These are phyloP conservation scores for Aspergillus fischeri DNA, from an alignment of 2,329 filamentous ascomycete genomes.

Conservation along the genomic window DNA sequence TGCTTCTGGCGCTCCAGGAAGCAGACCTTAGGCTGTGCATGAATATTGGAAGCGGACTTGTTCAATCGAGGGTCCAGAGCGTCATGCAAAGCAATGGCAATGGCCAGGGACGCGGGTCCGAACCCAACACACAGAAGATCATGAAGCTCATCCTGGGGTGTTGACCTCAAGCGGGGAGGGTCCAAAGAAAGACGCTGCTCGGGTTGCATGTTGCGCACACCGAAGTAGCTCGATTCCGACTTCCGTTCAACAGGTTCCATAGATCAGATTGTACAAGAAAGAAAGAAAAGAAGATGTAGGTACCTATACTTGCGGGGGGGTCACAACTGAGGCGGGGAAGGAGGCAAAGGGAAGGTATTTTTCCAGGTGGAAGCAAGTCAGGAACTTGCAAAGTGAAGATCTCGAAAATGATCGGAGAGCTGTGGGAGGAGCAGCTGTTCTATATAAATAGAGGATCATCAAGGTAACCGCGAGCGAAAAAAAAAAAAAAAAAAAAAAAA, in stretches of 20 bases:
- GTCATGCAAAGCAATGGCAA: slow-evolving; percentile 86
- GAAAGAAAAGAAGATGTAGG: background rate
- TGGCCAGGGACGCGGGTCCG: slow-evolving; percentile 82
- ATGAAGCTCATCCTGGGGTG: slow-evolving; percentile 61
- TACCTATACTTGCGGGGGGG: background rate
- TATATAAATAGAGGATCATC: background rate
- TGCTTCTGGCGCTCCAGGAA: slow-evolving; percentile 81
- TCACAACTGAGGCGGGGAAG: slow-evolving; percentile 8
- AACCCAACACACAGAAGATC: slow-evolving; percentile 91
- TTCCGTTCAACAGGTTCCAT: slow-evolving; percentile 21
- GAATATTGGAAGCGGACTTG: slow-evolving; percentile 35
- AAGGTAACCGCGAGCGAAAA: background rate
- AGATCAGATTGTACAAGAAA: slow-evolving; percentile 5
- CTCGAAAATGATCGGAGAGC: background rate
- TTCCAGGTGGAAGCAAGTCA: slow-evolving; percentile 2
- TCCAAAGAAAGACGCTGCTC: slow-evolving; percentile 15
- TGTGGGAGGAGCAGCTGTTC: background rate
- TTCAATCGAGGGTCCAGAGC: slow-evolving; percentile 51
- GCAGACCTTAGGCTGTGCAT: slow-evolving; percentile 62
- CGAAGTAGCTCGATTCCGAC: slow-evolving; percentile 24
- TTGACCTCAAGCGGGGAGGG: slow-evolving; percentile 49
- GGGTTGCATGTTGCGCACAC: slow-evolving; percentile 20
- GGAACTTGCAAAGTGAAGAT: background rate
- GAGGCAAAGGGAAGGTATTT: slow-evolving; percentile 11
- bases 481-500: no score